These are phyloP conservation scores for Alternaria postmessia DNA, from an alignment of 2,329 filamentous ascomycete species.

Conservation along the genomic window DNA sequence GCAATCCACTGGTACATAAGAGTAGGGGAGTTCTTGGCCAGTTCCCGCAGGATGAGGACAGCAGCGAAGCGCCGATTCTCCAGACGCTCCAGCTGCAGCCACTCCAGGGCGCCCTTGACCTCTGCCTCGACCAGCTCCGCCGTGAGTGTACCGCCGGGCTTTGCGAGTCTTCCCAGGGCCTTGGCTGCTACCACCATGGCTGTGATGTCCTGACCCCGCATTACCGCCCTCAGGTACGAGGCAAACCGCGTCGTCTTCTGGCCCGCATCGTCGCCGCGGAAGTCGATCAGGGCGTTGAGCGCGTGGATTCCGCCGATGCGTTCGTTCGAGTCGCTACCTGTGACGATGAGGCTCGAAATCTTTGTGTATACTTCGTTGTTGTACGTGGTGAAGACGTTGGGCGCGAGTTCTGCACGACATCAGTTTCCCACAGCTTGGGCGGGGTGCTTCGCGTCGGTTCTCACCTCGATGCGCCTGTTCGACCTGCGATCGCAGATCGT, in stretches of 20 bases:
- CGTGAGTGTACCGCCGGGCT: slow-evolving; percentile 90
- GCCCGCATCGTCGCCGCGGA: slow-evolving; percentile 91
- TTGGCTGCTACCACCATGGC: slow-evolving; percentile 91
- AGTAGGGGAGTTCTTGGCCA: slow-evolving; percentile 91
- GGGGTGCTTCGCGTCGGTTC: slow-evolving; percentile 24
- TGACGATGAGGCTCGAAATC: slow-evolving; percentile 78
- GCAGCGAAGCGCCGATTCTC: slow-evolving; percentile 94
- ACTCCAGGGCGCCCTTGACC: slow-evolving; percentile 94
- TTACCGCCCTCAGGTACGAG: slow-evolving; percentile 84
- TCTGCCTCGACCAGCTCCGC: slow-evolving; percentile 96
- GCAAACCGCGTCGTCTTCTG: slow-evolving; percentile 95
- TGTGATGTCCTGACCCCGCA: slow-evolving; percentile 88
- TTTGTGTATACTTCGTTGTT: slow-evolving; percentile 72
- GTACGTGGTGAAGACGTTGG: slow-evolving; percentile 78
- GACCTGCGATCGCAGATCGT: slow-evolving; percentile 54
- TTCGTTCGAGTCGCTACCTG: slow-evolving; percentile 86
- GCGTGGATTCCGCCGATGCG: slow-evolving; percentile 91
- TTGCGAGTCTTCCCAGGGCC: slow-evolving; percentile 87
- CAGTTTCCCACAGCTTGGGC: slow-evolving; percentile 26
- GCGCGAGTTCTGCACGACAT: slow-evolving; percentile 70
- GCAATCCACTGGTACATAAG: slow-evolving; percentile 94
- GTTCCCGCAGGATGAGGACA: slow-evolving; percentile 86
- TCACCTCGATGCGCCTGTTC: slow-evolving; percentile 58
- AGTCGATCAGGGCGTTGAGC: slow-evolving; percentile 91
- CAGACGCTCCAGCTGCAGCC: slow-evolving; percentile 92